Base-by-base conservation (phyloP, 306 rosid genomes). In the Morella rubra region DNA sequence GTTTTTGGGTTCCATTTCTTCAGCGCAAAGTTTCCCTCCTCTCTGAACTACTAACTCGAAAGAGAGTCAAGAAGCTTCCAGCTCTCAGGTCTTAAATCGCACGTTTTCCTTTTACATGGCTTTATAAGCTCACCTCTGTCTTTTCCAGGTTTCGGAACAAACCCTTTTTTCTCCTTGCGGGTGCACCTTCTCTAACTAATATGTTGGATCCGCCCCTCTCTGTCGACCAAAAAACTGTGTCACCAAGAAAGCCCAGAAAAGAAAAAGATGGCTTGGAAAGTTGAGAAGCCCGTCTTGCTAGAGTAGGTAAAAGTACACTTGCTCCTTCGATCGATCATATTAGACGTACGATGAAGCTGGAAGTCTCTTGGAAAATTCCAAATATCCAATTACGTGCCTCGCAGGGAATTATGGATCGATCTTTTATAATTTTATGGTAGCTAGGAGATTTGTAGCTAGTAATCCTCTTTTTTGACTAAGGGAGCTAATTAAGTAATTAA, bases 161-260 rank as follows among this genome's bases (percentile, higher is more conserved):
- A 74, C 81, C 74, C 62, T 27, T 76, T 32, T 81, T 91, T 89
- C 89, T 80, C 78, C 40, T 42, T 80, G 75, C 37, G 77, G 92
- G 73, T 91, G 62, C 82, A 87, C 97, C 80, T 19, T 83, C 67
- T 65, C 84, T 82, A 89, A 84, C 96, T 70, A 86, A 42, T 44
- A n/a, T 66, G 0, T 40, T 14, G 15, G 16, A 49, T 73, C 71
- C 13, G 3, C 59, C 22, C 0, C 72, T 44, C 44, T 67, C 40
- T 67, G 18, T 50, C 81, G 58, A 70, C 32, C 79, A 56, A 84
- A 62, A 32, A 32, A 32, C 37, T 32, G 37, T 32, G 37, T 32
- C 37, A 32, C 37, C 37, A 32, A 32, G 37, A 32, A 32, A 32
- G 37, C 37, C 37, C 69, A 67, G 54, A 19, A 76, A 32, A 24